Conservation (phyloP, 805 yeast species). For the Cyberlindnera amylophila region DNA sequence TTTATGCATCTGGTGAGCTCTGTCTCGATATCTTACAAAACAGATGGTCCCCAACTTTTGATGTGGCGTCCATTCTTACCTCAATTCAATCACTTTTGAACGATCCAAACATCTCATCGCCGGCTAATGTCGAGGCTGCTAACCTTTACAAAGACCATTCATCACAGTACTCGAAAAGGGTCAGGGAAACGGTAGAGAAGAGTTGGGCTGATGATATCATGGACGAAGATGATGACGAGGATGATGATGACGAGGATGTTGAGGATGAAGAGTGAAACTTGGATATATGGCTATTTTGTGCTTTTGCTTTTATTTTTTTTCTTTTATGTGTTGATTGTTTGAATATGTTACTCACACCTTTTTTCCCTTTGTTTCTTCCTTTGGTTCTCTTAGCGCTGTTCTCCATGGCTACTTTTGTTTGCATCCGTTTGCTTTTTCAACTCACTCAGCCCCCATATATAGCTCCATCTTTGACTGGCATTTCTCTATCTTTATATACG, state of each 20-base stretch:
- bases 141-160: slow-evolving; percentile 92
- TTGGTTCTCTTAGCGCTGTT: no score
- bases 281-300: no score
- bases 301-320: no score
- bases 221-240: slow-evolving; percentile 46
- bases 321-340: no score
- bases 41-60: slow-evolving; percentile 98
- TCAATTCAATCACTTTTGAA: slow-evolving; percentile 88
- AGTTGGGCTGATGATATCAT: slow-evolving; percentile 85
- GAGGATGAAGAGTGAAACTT: slow-evolving; percentile 14
- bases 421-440: no score
- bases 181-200: slow-evolving; percentile 89
- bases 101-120: slow-evolving; percentile 94
- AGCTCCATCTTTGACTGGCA: no score
- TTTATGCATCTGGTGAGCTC: slow-evolving; percentile 90
- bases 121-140: slow-evolving; percentile 98
- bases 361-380: no score
- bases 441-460: no score
- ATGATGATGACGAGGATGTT: slow-evolving; percentile 36
- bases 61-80: slow-evolving; percentile 91
- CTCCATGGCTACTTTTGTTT: no score
- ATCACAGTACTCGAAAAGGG: slow-evolving; percentile 86
- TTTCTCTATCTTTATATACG: no score
- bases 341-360: no score
- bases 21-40: slow-evolving; percentile 95